Evolutionary conservation across 2,329 filamentous ascomycete species (phyloP).

Genomic region (Fusarium stilboides): DNA sequence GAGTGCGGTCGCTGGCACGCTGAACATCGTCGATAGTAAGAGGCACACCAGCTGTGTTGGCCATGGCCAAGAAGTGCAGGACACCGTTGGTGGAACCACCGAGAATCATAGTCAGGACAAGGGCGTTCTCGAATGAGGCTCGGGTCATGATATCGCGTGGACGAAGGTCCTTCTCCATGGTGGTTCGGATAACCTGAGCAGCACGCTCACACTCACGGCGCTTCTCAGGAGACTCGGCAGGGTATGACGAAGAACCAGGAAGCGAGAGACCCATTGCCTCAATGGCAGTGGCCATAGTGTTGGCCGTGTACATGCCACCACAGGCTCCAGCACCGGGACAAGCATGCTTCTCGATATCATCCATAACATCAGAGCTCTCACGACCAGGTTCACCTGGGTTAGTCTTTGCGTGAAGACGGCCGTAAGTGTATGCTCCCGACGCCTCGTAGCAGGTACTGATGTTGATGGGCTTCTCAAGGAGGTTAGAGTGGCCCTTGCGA

Average conservation of each 20-base stretch:
- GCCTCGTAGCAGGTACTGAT: conserved; percentile 92
- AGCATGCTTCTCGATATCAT: conserved; percentile 84
- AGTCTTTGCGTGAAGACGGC: conserved; percentile 79
- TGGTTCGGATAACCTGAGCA: conserved; percentile 82
- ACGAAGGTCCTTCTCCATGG: conserved; percentile 86
- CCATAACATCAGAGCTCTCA: conserved; percentile 82
- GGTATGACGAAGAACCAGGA: conserved; percentile 87
- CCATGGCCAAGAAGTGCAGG: conserved; percentile 92
- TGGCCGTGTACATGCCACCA: conserved; percentile 91
- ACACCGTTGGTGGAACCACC: conserved; percentile 92
- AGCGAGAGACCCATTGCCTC: conserved; percentile 90
- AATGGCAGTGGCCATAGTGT: conserved; percentile 91
- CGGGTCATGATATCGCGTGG: conserved; percentile 86
- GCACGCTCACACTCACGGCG: conserved; percentile 88
- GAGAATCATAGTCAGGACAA: conserved; percentile 93
- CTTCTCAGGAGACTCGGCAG: conserved; percentile 85
- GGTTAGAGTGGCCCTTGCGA: conserved; percentile 84
- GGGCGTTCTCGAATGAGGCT: conserved; percentile 86
- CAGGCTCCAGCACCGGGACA: conserved; percentile 77
- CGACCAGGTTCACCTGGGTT: conserved; percentile 73
- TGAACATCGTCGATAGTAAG: conserved; percentile 88
- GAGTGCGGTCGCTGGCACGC: conserved; percentile 84
- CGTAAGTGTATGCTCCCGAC: conserved; percentile 85
- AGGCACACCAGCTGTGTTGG: conserved; percentile 83
- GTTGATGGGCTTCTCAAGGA: conserved; percentile 86